Base-by-base conservation (phyloP, 73 alveolate species). In the Loxodes magnus region DNA sequence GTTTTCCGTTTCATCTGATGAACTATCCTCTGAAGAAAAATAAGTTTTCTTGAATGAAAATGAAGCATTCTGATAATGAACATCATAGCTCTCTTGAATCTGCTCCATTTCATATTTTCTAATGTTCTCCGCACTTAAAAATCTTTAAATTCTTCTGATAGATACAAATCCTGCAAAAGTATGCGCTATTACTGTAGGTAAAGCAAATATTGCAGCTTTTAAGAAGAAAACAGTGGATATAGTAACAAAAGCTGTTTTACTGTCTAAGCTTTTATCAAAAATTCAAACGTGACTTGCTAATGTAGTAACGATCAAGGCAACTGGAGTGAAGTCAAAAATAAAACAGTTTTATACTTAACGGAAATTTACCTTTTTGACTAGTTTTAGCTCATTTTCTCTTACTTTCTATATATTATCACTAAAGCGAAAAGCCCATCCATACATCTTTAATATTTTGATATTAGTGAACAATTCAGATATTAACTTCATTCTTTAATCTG, bases 361-460 rank as follows among this genome's bases (percentile, higher is more conserved):
- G 33, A 35, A 37, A 46, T 41, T 28, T 46, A 51, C 76, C 42
- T 56, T 64, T 51, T 38, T 43, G 5, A 49, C 34, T 36, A 36
- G 51, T 23, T 28, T 28, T 53, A 75, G n/a, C n/a, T n/a, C n/a
- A n/a, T n/a, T n/a, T n/a, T n/a, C n/a, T 48, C 94, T 43, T 41
- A 55, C 48, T 58, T 52, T 34, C 23, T 54, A 49, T 21, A 87
- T 60, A 50, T 56, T 77, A 0, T 56, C 62, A 42, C 58, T 48
- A 60, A 90, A 81, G 22, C 48, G 23, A 14, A 64, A 67, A 44
- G 68, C 88, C 89, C 94, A 90, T 5, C 88, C 69, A 79, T 90
- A 65, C 28, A 77, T 62, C 68, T 90, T 90, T 28, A 90, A 63
- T 51, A 74, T 67, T 79, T 85, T 90, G 22, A 90, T 81, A 68